These are phyloP conservation scores for Beauveria asiatica DNA, from an alignment of 2,329 filamentous ascomycete species.

Conservation along the genomic window DNA sequence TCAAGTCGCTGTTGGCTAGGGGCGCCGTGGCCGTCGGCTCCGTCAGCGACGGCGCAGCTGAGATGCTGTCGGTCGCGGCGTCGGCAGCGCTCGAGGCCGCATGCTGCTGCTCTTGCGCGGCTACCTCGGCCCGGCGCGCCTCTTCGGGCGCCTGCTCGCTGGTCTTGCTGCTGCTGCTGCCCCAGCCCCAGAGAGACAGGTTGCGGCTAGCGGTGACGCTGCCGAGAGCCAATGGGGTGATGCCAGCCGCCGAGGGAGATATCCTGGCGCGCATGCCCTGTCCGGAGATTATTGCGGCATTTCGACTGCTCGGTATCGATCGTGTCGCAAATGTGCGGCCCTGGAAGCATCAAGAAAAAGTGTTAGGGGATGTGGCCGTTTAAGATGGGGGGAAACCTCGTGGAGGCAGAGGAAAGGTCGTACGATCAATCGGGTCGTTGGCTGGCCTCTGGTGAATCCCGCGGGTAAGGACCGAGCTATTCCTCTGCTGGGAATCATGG, in stretches of 20 bases:
- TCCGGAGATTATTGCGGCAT: constrained; percentile 12
- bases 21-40: constrained; percentile 13
- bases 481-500: constrained; percentile 39
- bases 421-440: constrained; percentile 22
- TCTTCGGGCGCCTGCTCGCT: constrained; percentile 8
- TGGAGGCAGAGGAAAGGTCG: constrained; percentile 3
- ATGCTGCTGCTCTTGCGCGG: neutral
- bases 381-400: neutral
- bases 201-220: constrained; percentile 22
- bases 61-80: constrained; percentile 7
- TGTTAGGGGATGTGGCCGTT: neutral
- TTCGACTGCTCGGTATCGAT: constrained; percentile 16
- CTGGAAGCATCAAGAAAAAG: constrained; percentile 17
- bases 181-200: constrained; percentile 20
- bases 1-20: constrained; percentile 13
- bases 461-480: constrained; percentile 31
- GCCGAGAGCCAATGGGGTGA: constrained; percentile 23
- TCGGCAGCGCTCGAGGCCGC: constrained; percentile 9
- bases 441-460: constrained; percentile 22
- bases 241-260: constrained; percentile 10
- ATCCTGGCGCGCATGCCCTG: neutral
- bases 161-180: constrained; percentile 20
- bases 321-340: constrained; percentile 19
- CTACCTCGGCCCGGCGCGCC: constrained; percentile 13
- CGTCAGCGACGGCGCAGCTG: constrained; percentile 16